These are phyloP conservation scores for Pyrus pyrifolia DNA, from an alignment of 306 rosid species.

Conservation along the genomic window DNA sequence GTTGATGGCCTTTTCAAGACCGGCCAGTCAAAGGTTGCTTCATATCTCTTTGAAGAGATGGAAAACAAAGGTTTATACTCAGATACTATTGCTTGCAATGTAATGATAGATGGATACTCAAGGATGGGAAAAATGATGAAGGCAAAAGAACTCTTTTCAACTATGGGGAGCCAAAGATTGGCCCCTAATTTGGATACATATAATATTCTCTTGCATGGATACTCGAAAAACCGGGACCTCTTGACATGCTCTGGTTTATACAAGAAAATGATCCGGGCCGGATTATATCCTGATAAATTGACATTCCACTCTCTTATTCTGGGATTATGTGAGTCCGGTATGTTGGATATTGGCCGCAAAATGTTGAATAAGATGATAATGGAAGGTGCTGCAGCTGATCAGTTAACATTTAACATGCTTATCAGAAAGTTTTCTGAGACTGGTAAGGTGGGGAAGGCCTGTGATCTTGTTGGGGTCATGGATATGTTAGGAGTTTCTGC, in stretches of 20 bases:
- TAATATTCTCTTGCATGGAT: conserved; percentile 69
- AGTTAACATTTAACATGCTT: conserved; percentile 50
- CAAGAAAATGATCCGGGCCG: conserved; percentile 30
- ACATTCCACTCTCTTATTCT: conserved; percentile 67
- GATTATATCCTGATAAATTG: conserved; percentile 44
- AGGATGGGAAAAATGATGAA: conserved; percentile 47
- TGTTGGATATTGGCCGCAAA: conserved; percentile 57
- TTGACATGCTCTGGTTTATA: conserved; percentile 36
- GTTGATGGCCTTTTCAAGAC: conserved; percentile 58
- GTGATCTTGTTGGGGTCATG: conserved; percentile 45
- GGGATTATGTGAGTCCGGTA: conserved; percentile 42
- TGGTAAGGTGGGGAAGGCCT: conserved; percentile 38
- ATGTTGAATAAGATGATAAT: conserved; percentile 40
- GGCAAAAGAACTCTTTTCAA: conserved; percentile 41
- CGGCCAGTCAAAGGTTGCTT: conserved; percentile 58
- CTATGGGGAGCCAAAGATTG: conserved; percentile 38
- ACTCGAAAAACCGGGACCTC: conserved; percentile 43
- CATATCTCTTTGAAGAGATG: conserved; percentile 59
- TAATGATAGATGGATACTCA: conserved; percentile 48
- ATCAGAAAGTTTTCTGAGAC: conserved; percentile 51
- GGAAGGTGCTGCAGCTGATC: conserved; percentile 45
- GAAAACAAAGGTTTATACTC: conserved; percentile 42
- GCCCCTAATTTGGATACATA: conserved; percentile 49
- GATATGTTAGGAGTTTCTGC: conserved; percentile 30
- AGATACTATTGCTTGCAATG: conserved; percentile 50